A percentile compares a stretch with the other conserved stretches of the same genome.
Conservation (phyloP, 208 protist species). For the Trichomonas vaginalis region DNA sequence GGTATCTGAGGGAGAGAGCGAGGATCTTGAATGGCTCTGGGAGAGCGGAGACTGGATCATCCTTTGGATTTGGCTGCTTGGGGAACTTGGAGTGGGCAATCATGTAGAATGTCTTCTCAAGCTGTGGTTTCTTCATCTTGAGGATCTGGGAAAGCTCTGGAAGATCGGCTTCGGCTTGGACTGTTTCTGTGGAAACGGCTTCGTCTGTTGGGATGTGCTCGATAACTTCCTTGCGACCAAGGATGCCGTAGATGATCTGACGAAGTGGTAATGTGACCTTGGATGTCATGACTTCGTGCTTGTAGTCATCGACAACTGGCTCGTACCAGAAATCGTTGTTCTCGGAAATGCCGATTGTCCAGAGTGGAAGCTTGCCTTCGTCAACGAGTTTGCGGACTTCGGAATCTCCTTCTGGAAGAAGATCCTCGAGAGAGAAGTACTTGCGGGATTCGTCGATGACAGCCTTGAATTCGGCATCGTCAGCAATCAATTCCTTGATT, state of each 20-base stretch:
- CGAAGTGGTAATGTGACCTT: background rate
- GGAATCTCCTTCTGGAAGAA: background rate
- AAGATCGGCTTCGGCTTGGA: background rate
- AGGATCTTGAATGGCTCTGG: background rate
- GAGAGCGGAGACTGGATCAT: background rate
- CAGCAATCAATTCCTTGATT: background rate
- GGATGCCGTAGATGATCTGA: background rate
- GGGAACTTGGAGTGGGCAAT: background rate
- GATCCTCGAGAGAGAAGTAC: background rate
- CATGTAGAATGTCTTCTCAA: background rate
- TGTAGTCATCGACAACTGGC: background rate
- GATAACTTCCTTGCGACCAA: background rate
- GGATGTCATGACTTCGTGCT: background rate
- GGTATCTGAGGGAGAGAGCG: background rate
- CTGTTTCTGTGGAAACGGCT: background rate
- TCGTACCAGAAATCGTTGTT: background rate
- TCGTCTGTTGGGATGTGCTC: background rate
- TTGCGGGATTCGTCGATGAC: background rate
- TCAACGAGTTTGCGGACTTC: background rate
- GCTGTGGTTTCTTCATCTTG: background rate
- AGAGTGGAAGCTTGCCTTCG: background rate
- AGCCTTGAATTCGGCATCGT: background rate
- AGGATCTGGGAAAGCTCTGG: background rate
- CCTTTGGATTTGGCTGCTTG: background rate
- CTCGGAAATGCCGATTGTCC: background rate